These are phyloP conservation scores for Podospora sp. DNA, from an alignment of 495 filamentous ascomycete genomes.

Conservation along the genomic window DNA sequence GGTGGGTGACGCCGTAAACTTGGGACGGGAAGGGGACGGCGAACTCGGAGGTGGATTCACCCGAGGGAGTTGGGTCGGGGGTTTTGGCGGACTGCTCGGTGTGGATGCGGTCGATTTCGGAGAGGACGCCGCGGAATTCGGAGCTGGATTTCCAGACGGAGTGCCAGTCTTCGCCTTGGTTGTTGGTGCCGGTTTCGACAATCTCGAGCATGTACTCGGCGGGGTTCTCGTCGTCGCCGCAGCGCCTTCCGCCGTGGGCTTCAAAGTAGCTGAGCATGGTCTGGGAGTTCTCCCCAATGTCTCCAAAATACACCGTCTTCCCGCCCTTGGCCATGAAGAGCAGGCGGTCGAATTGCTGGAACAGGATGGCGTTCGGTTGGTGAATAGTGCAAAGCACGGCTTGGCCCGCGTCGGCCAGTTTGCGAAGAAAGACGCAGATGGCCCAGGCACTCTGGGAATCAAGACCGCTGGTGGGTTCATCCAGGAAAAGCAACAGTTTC, in stretches of 20 bases:
- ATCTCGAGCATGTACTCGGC: conserved; percentile 90
- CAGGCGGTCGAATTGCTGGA: conserved; percentile 73
- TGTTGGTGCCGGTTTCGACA: conserved; percentile 62
- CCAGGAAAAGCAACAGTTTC: conserved; percentile 70
- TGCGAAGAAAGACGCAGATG: conserved; percentile 82
- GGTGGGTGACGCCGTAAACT: conserved; percentile 47
- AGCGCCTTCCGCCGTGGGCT: conserved; percentile 69
- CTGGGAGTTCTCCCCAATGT: conserved; percentile 49
- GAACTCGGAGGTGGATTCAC: conserved; percentile 27
- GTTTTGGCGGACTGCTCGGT: not conserved
- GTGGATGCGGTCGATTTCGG: conserved; percentile 37
- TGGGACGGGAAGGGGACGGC: conserved; percentile 43
- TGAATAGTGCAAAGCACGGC: conserved; percentile 77
- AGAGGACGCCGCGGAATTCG: conserved; percentile 62
- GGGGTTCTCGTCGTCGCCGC: conserved; percentile 65
- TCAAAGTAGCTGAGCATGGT: conserved; percentile 53
- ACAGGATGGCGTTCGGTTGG: conserved; percentile 72
- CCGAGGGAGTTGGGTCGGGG: not conserved
- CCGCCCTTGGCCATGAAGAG: conserved; percentile 69
- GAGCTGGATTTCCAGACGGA: conserved; percentile 71
- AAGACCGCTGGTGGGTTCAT: conserved; percentile 80
- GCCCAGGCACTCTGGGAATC: conserved; percentile 82
- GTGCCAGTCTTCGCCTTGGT: conserved; percentile 72
- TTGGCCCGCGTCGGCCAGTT: conserved; percentile 76
- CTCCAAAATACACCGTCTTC: conserved; percentile 68